Percentiles rank a stretch among this genome's conserved stretches.
Conservation (phyloP, 345 rosid genomes). For the Carallia pectinifolia region DNA sequence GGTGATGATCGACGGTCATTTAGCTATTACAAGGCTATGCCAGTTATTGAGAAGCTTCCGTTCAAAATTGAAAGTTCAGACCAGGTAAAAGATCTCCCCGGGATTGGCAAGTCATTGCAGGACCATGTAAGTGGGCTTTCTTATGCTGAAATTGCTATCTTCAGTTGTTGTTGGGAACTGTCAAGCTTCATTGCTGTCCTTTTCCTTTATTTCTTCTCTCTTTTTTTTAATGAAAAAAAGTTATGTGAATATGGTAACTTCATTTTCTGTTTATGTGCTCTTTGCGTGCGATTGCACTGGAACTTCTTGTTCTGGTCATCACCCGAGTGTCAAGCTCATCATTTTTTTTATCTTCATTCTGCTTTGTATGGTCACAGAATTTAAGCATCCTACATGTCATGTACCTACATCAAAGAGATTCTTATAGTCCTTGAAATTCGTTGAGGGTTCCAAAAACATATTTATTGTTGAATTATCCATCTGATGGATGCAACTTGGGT, state of each 20-base stretch:
- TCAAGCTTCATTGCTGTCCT: neutral
- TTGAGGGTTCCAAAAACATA: neutral
- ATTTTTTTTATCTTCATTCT: neutral
- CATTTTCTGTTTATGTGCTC: neutral
- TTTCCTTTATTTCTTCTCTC: constrained; percentile 4
- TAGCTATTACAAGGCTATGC: constrained; percentile 90
- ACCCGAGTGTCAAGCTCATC: neutral
- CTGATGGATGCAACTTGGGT: neutral
- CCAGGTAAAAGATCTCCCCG: constrained; percentile 77
- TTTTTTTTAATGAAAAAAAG: neutral
- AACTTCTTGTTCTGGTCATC: neutral
- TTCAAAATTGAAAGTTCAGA: constrained; percentile 78
- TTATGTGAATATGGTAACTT: neutral
- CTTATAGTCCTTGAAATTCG: neutral
- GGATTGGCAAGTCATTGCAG: constrained; percentile 92
- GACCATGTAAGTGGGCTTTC: constrained; percentile 71
- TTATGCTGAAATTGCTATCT: neutral
- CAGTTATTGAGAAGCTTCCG: constrained; percentile 82
- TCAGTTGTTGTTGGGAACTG: neutral
- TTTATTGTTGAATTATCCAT: neutral
- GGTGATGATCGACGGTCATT: constrained; percentile 95
- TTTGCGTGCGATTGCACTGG: neutral
- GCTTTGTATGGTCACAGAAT: too few relatives aligned
- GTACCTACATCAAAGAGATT: neutral
- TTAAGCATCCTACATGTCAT: neutral